Conservation (phyloP, 371 early-diverging fungal species). For the Mortierella sp. region DNA sequence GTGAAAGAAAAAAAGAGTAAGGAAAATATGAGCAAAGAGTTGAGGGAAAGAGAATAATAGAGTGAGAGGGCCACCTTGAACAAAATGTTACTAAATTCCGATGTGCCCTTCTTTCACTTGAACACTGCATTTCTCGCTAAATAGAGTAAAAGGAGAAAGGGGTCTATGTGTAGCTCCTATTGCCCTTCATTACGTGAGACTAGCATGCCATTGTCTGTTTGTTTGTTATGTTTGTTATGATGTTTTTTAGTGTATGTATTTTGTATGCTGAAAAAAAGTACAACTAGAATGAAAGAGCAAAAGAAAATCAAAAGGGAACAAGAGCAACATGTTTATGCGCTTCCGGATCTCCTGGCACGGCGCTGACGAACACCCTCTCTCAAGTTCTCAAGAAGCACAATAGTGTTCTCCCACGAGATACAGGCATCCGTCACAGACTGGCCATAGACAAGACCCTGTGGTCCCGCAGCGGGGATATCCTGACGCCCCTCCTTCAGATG, state of each 20-base stretch:
- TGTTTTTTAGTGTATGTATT: constrained; percentile 8
- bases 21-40: too few relatives aligned
- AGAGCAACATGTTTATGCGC: constrained; percentile 20
- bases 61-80: too few relatives aligned
- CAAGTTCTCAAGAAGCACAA: constrained; percentile 75
- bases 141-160: too few relatives aligned
- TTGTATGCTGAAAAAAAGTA: constrained; percentile 5
- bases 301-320: not conserved
- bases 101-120: too few relatives aligned
- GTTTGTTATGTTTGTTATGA: not conserved
- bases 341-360: constrained; percentile 48
- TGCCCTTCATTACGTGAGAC: too few relatives aligned
- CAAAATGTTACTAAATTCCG: too few relatives aligned
- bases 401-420: constrained; percentile 83
- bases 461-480: constrained; percentile 78
- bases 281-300: not conserved
- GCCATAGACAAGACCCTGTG: constrained; percentile 80
- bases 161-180: too few relatives aligned
- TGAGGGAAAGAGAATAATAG: too few relatives aligned
- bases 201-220: too few relatives aligned
- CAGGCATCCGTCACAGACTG: constrained; percentile 91
- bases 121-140: too few relatives aligned
- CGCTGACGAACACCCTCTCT: constrained; percentile 74
- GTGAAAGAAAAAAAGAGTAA: too few relatives aligned
- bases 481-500: constrained; percentile 88